phyloP scores from a whole-genome alignment of 2,329 filamentous ascomycete species.

The Cladosporium austrohemisphaericum region DNA sequence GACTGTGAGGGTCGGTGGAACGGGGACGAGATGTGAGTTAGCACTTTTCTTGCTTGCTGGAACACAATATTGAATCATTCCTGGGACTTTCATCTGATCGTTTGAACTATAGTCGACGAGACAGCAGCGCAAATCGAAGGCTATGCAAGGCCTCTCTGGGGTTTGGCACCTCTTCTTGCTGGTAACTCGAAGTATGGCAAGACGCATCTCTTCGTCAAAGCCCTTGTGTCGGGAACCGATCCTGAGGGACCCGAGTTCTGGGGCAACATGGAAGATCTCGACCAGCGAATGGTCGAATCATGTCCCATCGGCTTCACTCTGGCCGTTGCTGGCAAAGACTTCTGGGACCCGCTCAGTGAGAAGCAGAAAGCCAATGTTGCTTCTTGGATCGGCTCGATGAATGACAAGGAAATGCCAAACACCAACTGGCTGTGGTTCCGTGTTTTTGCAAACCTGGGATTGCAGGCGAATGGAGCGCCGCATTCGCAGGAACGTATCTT shows the following conservation, averaged over 20 bases:
- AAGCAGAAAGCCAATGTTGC: conserved; percentile 64
- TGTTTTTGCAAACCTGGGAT: conserved; percentile 75
- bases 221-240: conserved; percentile 67
- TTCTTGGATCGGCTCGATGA: conserved; percentile 71
- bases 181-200: conserved; percentile 63
- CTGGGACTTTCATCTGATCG: no score
- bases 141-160: conserved; percentile 72
- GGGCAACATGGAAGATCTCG: conserved; percentile 71
- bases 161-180: conserved; percentile 64
- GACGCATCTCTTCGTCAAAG: conserved; percentile 64
- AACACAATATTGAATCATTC: no score
- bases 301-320: conserved; percentile 73
- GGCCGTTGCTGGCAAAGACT: conserved; percentile 59
- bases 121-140: conserved; percentile 74
- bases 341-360: conserved; percentile 64
- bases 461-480: conserved; percentile 69
- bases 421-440: conserved; percentile 81
- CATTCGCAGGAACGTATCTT: conserved; percentile 68
- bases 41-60: not conserved
- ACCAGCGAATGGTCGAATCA: conserved; percentile 83
- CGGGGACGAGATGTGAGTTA: conserved; percentile 59
- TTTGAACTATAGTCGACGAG: conserved; percentile 57
- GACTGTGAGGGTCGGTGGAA: conserved; percentile 64
- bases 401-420: conserved; percentile 65
- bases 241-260: conserved; percentile 69